Conservation (phyloP, 306 rosid genomes). For the Cucumis cinereus region DNA sequence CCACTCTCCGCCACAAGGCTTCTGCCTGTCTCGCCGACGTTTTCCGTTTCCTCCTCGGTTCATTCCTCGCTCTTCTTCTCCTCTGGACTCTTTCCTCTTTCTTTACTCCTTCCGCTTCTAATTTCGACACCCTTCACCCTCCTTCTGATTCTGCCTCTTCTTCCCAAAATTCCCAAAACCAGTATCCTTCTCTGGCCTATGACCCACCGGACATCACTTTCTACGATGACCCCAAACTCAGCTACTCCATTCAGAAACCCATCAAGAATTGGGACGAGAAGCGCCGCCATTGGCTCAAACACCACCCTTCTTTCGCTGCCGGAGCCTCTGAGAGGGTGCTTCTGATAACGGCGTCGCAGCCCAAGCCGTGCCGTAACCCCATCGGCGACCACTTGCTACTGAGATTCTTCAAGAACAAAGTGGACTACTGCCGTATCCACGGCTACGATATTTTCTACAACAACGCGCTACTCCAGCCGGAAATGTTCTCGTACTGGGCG, state of each 20-base stretch:
- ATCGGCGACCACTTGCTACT: slow-evolving; percentile 37
- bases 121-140: neutral
- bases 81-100: slow-evolving; percentile 10
- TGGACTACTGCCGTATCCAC: slow-evolving; percentile 37
- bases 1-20: slow-evolving; percentile 8
- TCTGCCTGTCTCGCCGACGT: neutral
- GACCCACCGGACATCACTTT: slow-evolving; percentile 16
- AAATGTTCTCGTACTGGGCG: slow-evolving; percentile 36
- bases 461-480: slow-evolving; percentile 23
- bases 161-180: neutral
- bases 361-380: slow-evolving; percentile 20
- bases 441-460: slow-evolving; percentile 27
- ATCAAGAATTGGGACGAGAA: slow-evolving; percentile 31
- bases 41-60: neutral
- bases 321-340: slow-evolving; percentile 13
- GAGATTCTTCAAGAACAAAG: slow-evolving; percentile 43
- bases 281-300: slow-evolving; percentile 24
- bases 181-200: neutral
- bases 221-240: slow-evolving; percentile 27
- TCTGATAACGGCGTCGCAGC: slow-evolving; percentile 31
- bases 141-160: neutral
- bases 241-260: slow-evolving; percentile 26
- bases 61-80: slow-evolving; percentile 12
- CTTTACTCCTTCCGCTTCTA: neutral
- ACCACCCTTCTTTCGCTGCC: slow-evolving; percentile 10